Base-by-base conservation (phyloP, 805 yeast species). In the Hanseniaspora occidentalis region DNA sequence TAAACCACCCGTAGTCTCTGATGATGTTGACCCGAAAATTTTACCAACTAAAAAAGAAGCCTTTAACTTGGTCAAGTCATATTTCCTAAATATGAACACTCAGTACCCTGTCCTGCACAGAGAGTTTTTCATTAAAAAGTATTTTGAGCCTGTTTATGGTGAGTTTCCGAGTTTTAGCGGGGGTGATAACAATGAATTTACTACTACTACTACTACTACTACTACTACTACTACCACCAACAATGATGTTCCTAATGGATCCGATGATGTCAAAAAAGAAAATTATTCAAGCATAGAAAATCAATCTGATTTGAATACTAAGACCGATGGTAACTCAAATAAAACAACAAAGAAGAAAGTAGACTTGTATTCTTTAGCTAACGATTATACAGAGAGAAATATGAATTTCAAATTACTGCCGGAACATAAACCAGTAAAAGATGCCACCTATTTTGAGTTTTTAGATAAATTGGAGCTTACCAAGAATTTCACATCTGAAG, bases 71-170 rank as follows among this genome's bases (percentile, higher is more conserved):
- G 52, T 85, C 7, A 68, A 75, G 27, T 65, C 73, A 2, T 85
- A 71, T 55, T 88, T 88, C 53, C 74, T 81, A 17, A 86, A 81
- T 50, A 73, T 88, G 13, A 86, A 88, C 54, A 67, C 94, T 2
- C 95, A 85, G 56, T 57, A 84, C 21, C 96, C 96, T 0, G 68
- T 88, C 3, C 60, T 86, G 37, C 95, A 88, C 55, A 69, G 95
- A 23, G 94, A 84, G 50, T 73, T 71, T 47, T 86, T 85, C 51
- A 57, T 88, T 34, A 63, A 64, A 36, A 63, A 66, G 21, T 77
- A 75, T 51, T 86, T 82, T 54, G 73, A 75, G 48, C 96, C 95
- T 0, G 67, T 86, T 1, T 86, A 86, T 55, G 96, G 96, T 62
- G 82, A 44, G 72, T 79, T 11, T 50, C 64, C 0, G 62, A 62